Evolutionary conservation across 1,139 yeast species (phyloP).

Genomic region (Suhomyces anneliseae): DNA sequence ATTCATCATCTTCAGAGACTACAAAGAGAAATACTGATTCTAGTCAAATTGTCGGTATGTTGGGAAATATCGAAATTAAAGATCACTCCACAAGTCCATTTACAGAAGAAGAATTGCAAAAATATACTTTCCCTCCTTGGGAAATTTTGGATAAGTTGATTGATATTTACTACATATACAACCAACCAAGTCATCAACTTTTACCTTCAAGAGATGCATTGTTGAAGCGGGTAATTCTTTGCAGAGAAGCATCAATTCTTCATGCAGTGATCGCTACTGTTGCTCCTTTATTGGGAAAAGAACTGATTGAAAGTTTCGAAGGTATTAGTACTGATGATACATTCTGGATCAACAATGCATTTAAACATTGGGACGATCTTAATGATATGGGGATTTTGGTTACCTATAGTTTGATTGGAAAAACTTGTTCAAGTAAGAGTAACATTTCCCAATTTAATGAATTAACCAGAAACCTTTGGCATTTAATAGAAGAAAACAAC

Average conservation of each 20-base stretch:
- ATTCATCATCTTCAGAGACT: background rate
- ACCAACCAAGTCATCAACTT: conserved; percentile 47
- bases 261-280: conserved; percentile 50
- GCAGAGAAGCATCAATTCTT: conserved; percentile 39
- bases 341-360: conserved; percentile 40
- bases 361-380: conserved; percentile 38
- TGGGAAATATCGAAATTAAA: background rate
- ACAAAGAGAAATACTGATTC: background rate
- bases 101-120: conserved; percentile 8
- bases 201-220: conserved; percentile 44
- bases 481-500: conserved; percentile 26
- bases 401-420: conserved; percentile 21
- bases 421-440: conserved; percentile 15
- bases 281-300: conserved; percentile 28
- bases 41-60: background rate
- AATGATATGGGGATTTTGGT: conserved; percentile 26
- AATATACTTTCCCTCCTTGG: conserved; percentile 47
- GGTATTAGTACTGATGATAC: conserved; percentile 28
- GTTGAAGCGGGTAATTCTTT: conserved; percentile 31
- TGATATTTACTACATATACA: conserved; percentile 49
- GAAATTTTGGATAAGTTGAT: conserved; percentile 35
- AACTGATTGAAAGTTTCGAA: conserved; percentile 2
- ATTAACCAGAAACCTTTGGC: conserved; percentile 19
- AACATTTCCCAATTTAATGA: conserved; percentile 12
- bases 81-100: background rate